phyloP scores from a whole-genome alignment of 1,139 yeast genomes.

The Groenewaldozyma sp. region DNA sequence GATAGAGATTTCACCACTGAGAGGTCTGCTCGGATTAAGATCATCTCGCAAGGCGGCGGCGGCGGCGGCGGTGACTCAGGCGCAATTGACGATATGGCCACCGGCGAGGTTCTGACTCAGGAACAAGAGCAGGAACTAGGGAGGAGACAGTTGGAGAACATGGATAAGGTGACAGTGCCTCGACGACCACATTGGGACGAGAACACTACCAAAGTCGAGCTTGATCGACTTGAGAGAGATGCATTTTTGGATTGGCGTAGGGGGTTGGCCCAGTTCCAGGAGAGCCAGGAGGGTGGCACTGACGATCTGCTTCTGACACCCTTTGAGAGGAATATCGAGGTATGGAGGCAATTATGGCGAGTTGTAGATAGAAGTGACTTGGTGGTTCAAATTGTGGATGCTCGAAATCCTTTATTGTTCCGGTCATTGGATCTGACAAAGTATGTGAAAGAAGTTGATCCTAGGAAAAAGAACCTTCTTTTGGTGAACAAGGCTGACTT shows the following conservation, averaged over 20 bases:
- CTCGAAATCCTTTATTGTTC: conserved; percentile 85
- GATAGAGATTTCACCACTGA: conserved; percentile 96
- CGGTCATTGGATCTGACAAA: conserved; percentile 82
- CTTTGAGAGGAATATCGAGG: conserved; percentile 93
- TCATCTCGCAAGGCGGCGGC: conserved; percentile 38
- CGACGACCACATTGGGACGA: conserved; percentile 80
- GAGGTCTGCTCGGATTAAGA: conserved; percentile 70
- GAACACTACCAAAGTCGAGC: conserved; percentile 60
- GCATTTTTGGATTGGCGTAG: conserved; percentile 94
- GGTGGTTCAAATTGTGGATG: conserved; percentile 96
- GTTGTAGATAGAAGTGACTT: conserved; percentile 93
- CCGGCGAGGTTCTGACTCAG: conserved; percentile 40
- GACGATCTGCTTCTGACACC: conserved; percentile 73
- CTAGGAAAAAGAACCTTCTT: conserved; percentile 60
- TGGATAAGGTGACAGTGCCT: conserved; percentile 82
- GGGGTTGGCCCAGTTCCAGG: conserved; percentile 75
- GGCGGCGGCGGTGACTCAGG: conserved; percentile 31
- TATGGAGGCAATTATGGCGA: conserved; percentile 98
- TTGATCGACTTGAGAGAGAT: conserved; percentile 82
- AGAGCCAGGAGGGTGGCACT: conserved; percentile 29
- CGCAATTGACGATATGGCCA: conserved; percentile 6
- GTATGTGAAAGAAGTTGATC: conserved; percentile 58
- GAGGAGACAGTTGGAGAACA: conserved; percentile 43
- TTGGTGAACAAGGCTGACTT: conserved; percentile 93
- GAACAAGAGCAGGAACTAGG: conserved; percentile 60